phyloP scores from a whole-genome alignment of 495 filamentous ascomycete genomes.

The Daldinia childiae region DNA sequence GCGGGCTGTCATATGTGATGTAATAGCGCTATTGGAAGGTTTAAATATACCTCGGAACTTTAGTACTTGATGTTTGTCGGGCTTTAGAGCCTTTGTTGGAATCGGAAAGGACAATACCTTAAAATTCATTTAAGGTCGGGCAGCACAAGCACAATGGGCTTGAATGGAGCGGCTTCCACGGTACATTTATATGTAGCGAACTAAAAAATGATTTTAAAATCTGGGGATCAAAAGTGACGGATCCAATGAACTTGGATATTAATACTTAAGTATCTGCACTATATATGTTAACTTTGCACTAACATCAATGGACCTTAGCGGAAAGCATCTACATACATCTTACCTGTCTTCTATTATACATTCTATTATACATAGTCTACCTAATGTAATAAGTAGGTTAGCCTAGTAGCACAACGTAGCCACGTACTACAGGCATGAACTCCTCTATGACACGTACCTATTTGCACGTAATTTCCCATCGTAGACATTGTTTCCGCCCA shows the following conservation, averaged over 20 bases:
- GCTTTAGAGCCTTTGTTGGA: slow-evolving; percentile 11
- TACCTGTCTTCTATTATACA: not conserved
- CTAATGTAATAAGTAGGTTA: too few relatives aligned
- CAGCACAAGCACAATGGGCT: slow-evolving; percentile 11
- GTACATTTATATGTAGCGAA: not conserved
- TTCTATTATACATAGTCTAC: too few relatives aligned
- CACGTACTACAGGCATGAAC: slow-evolving; percentile 20
- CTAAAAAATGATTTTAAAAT: slow-evolving; percentile 22
- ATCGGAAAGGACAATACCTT: slow-evolving; percentile 14
- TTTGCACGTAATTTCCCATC: slow-evolving; percentile 1
- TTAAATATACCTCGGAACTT: not conserved
- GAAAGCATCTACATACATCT: not conserved
- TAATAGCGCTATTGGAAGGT: slow-evolving; percentile 12
- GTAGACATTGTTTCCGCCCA: slow-evolving; percentile 7
- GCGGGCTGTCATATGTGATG: slow-evolving; percentile 20
- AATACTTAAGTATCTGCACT: slow-evolving; percentile 1
- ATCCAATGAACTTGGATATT: slow-evolving; percentile 8
- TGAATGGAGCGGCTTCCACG: slow-evolving; percentile 9
- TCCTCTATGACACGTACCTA: slow-evolving; percentile 26
- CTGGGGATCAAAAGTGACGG: slow-evolving; percentile 9
- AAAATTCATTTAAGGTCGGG: slow-evolving; percentile 16
- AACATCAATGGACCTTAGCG: not conserved
- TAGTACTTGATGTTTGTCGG: not conserved
- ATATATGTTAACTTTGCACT: not conserved
- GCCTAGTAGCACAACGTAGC: slow-evolving; percentile 10